These are phyloP conservation scores for Forsythia suspensa DNA, from an alignment of 257 asterid genomes.

Conservation along the genomic window DNA sequence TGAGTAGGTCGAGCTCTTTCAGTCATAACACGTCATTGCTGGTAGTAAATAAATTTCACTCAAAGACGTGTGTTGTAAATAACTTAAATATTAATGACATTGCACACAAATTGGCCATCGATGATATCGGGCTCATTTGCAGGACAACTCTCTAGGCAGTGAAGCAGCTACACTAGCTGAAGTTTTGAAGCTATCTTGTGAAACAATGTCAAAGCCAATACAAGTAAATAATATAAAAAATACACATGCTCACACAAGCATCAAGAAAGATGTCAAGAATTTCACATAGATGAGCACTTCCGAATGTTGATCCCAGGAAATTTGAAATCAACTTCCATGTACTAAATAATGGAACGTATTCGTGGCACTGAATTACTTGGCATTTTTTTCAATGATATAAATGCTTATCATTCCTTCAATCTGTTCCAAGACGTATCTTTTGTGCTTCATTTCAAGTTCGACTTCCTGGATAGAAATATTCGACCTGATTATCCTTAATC, in stretches of 20 bases:
- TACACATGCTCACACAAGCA: background rate
- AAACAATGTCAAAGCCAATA: background rate
- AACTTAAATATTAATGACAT: no score
- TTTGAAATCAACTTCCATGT: background rate
- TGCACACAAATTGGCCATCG: no score
- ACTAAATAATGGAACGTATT: background rate
- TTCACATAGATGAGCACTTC: background rate
- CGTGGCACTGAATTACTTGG: background rate
- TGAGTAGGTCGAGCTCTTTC: no score
- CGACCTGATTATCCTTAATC: constrained; percentile 72
- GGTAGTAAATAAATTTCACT: no score
- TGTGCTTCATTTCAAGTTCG: constrained; percentile 23
- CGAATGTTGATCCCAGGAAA: background rate
- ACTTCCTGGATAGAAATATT: constrained; percentile 82
- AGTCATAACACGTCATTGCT: no score
- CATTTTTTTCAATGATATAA: background rate
- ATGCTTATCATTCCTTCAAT: background rate
- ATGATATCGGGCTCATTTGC: no score
- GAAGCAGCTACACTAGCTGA: no score
- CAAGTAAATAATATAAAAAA: background rate
- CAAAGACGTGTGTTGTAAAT: no score
- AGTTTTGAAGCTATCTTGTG: no score
- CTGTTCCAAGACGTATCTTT: background rate
- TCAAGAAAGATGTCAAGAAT: background rate
- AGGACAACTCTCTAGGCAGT: no score